Conservation (phyloP, 352 stramenopile genomes). For the Thraustochytrium sp. region DNA sequence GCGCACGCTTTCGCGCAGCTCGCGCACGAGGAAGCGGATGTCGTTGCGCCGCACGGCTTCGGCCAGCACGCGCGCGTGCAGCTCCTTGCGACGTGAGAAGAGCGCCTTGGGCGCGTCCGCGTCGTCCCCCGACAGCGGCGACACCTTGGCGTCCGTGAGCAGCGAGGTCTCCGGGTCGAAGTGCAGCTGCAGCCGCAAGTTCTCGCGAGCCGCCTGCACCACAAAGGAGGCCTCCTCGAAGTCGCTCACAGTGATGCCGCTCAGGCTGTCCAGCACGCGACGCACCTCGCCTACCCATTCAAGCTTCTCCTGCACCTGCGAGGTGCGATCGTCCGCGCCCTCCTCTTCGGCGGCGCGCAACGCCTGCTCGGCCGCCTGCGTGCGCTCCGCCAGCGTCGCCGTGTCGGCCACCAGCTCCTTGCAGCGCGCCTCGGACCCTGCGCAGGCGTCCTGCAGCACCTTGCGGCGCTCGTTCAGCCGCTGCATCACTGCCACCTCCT, state of each 20-base stretch:
- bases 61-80: background rate
- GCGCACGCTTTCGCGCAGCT: conserved; percentile 1
- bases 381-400: background rate
- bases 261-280: conserved; percentile 13
- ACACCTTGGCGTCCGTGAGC: background rate
- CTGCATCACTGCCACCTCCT: conserved; percentile 16
- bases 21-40: conserved; percentile 28
- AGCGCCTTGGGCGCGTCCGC: background rate
- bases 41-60: conserved; percentile 3
- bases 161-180: background rate
- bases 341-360: background rate
- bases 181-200: background rate
- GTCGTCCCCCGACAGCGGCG: background rate
- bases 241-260: background rate
- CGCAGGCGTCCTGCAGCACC: background rate
- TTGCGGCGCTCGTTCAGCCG: background rate
- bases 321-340: background rate
- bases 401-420: background rate
- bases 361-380: background rate
- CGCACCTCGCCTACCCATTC: conserved; percentile 6
- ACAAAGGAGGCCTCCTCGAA: conserved; percentile 12
- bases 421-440: background rate
- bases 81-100: background rate
- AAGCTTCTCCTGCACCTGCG: background rate
- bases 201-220: background rate